Conservation (phyloP, 1,284 basidiomycete species). For the Erythrobasidium hasegawianum region DNA sequence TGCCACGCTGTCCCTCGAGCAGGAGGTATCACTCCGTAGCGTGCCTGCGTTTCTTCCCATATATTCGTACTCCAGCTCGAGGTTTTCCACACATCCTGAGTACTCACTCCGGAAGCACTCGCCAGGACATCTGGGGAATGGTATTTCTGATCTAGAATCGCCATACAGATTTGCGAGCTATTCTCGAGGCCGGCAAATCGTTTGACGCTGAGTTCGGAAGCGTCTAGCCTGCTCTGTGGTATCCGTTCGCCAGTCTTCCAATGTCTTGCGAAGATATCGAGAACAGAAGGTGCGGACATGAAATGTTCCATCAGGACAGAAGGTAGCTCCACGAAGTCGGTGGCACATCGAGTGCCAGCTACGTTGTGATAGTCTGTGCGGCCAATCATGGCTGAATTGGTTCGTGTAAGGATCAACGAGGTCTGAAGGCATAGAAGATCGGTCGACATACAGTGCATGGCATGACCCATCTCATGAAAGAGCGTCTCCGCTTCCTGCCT, state of each 20-base stretch:
- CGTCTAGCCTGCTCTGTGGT: slow-evolving; percentile 58
- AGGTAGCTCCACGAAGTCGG: slow-evolving; percentile 95
- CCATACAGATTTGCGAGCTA: slow-evolving; percentile 85
- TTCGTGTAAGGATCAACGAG: neutral
- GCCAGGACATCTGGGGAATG: slow-evolving; percentile 68
- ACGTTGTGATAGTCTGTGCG: slow-evolving; percentile 97
- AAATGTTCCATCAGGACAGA: slow-evolving; percentile 99
- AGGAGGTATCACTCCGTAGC: slow-evolving; percentile 58
- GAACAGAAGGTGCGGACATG: slow-evolving; percentile 74
- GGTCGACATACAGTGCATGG: slow-evolving; percentile 83
- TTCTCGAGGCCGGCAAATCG: slow-evolving; percentile 62
- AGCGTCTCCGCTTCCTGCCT: slow-evolving; percentile 95
- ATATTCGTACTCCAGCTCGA: slow-evolving; percentile 8
- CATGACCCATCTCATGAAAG: slow-evolving; percentile 99
- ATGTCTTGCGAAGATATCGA: slow-evolving; percentile 69
- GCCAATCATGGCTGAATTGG: slow-evolving; percentile 82
- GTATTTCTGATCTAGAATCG: slow-evolving; percentile 82
- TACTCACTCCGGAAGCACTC: slow-evolving; percentile 52
- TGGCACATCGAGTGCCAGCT: slow-evolving; percentile 95
- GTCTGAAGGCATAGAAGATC: neutral
- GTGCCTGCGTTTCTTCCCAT: slow-evolving; percentile 30
- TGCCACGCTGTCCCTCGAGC: slow-evolving; percentile 84
- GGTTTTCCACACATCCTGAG: too few relatives aligned
- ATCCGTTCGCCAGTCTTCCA: slow-evolving; percentile 63
- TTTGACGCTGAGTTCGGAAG: slow-evolving; percentile 47